These are phyloP conservation scores for Penicillium sp. DNA, from an alignment of 2,329 filamentous ascomycete species.

Conservation along the genomic window DNA sequence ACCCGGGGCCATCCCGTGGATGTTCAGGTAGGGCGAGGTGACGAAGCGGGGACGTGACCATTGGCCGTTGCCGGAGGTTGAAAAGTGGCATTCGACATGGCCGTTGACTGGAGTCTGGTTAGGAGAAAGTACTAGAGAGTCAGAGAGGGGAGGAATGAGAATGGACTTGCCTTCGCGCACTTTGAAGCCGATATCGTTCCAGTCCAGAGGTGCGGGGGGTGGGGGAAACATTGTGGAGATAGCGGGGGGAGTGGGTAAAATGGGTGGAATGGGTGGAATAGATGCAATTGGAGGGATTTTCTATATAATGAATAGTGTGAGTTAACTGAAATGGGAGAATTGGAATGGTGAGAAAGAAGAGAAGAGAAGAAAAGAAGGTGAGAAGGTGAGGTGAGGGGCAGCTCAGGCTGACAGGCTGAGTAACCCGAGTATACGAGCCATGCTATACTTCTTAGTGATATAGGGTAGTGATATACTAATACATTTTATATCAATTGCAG, in stretches of 20 bases:
- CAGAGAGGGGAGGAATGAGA: neutral
- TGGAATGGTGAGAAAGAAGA: neutral
- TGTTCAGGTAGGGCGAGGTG: conserved; percentile 77
- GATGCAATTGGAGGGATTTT: neutral
- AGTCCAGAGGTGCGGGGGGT: conserved; percentile 61
- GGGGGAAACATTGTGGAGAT: conserved; percentile 32
- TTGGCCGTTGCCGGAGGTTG: conserved; percentile 67
- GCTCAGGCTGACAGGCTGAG: neutral
- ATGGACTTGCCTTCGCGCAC: conserved; percentile 76
- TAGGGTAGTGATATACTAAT: no score
- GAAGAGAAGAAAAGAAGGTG: neutral
- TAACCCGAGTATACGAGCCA: no score
- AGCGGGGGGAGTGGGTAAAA: neutral
- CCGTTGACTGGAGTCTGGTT: conserved; percentile 69
- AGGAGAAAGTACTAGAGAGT: no score
- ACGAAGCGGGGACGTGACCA: conserved; percentile 83
- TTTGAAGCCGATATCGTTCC: conserved; percentile 89
- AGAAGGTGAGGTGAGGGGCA: neutral
- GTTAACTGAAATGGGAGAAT: neutral
- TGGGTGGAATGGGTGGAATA: neutral
- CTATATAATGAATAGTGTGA: neutral
- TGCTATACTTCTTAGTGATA: no score
- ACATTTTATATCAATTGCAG: no score
- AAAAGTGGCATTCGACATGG: conserved; percentile 88
- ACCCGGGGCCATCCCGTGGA: conserved; percentile 93